Base-by-base conservation (phyloP, 2,329 filamentous ascomycete genomes). In the Claviceps maximensis region DNA sequence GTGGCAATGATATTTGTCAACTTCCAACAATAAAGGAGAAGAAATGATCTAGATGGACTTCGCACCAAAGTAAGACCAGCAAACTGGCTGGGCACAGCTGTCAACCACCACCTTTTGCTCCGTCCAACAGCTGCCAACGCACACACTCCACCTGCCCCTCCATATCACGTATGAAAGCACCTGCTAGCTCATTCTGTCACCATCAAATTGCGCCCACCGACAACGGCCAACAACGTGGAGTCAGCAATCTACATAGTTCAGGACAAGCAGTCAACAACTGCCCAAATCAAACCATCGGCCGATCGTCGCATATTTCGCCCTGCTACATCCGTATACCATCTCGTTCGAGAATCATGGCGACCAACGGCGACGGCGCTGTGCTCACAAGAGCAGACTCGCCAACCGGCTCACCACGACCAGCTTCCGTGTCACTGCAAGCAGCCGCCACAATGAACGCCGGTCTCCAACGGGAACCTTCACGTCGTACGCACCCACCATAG, bases 371-470 rank as follows among this genome's bases (percentile, higher is more conserved):
- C 12, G 59, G 53, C 45, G 49, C 59, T 29, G 49, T 54, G 31
- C 49, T 56, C 33, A 58, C 61, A 54, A 65, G 62, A 60, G 57
- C 61, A 58, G 72, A 77, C 55, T 79, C 79, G 25, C 77, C 80
- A 27, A 78, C 79, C 33, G 74, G 79, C 48, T 82, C 82, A 46
- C 78, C 81, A 40, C 76, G 84, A 59, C 81, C 80, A 49, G 78
- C 84, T 36, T 81, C 84, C 42, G 76, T 79, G 56, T 89, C 86
- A 15, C 75, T 93, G 10, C 86, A 86, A 64, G 86, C 86, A 50
- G 82, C 87, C 13, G 86, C 86, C 8, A 83, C 85, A 45, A 78
- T 90, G 67, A 91, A 91, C 65, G 84, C 86, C 29, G 81, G 87
- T 50, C 78, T 89, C 29, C 82, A 86, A 59, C 79, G 78, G 57